Percentiles rank a stretch among this genome's conserved stretches.
Evolutionary conservation across 1,284 basidiomycete species (phyloP).

Genomic region (Thecaphora thlaspeos): DNA sequence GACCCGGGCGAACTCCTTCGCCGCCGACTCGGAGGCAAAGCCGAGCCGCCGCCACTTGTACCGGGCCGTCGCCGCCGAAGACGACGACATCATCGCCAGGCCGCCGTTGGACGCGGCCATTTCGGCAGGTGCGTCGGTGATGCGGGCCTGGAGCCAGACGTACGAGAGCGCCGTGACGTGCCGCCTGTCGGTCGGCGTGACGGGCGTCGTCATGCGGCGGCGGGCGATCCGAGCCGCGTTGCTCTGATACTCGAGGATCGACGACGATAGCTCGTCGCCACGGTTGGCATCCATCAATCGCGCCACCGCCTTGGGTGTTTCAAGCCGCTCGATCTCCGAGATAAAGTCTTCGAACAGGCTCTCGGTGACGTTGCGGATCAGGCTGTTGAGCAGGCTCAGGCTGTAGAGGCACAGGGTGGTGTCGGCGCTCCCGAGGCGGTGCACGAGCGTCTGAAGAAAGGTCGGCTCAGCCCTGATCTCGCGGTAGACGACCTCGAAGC

Average conservation of each 20-base stretch:
- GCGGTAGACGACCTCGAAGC: constrained; percentile 51
- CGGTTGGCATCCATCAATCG: constrained; percentile 74
- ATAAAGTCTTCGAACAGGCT: constrained; percentile 75
- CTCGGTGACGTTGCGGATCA: constrained; percentile 75
- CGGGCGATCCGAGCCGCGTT: constrained; percentile 80
- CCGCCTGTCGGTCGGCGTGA: constrained; percentile 59
- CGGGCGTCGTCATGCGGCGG: constrained; percentile 73
- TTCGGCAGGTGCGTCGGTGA: constrained; percentile 57
- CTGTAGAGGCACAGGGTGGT: constrained; percentile 53
- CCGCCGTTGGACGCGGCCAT: too few relatives aligned
- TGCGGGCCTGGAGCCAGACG: constrained; percentile 49
- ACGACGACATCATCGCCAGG: too few relatives aligned
- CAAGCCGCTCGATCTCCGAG: constrained; percentile 72
- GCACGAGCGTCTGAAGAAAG: constrained; percentile 50
- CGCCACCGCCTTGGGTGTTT: constrained; percentile 70
- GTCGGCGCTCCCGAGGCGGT: constrained; percentile 52
- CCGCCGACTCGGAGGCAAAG: constrained; percentile 74
- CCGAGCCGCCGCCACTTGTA: constrained; percentile 77
- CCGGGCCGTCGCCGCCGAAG: constrained; percentile 59
- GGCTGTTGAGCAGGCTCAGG: constrained; percentile 71
- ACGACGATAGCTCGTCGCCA: constrained; percentile 78
- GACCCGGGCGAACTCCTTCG: constrained; percentile 77
- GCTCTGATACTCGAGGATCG: constrained; percentile 86
- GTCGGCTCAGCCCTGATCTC: constrained; percentile 41
- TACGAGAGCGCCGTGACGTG: constrained; percentile 48